phyloP scores from a whole-genome alignment of 2,329 filamentous ascomycete genomes.

The Trichoderma simmonsii region DNA sequence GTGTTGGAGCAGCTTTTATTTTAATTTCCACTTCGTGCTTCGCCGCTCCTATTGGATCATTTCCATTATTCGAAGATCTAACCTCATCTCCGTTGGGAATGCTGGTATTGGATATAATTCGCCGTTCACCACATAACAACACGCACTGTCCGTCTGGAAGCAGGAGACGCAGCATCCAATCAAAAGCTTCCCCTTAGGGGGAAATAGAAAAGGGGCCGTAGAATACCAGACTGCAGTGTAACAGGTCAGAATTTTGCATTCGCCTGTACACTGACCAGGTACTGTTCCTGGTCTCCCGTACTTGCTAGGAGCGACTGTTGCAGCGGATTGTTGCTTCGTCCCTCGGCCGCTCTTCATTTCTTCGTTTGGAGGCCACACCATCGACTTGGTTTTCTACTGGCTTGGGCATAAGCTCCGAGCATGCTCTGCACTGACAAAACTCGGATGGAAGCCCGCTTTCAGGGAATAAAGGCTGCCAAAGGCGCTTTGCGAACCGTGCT shows the following conservation, averaged over 20 bases:
- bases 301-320: background rate
- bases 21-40: background rate
- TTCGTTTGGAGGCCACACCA: background rate
- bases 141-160: background rate
- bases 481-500: constrained; percentile 8
- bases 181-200: background rate
- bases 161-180: background rate
- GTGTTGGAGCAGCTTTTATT: background rate
- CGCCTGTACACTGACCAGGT: background rate
- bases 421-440: background rate
- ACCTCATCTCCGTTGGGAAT: background rate
- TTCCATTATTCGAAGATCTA: background rate
- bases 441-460: background rate
- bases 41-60: background rate
- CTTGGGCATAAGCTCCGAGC: background rate
- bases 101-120: background rate
- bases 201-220: background rate
- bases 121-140: background rate
- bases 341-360: background rate
- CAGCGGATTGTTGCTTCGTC: background rate
- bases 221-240: background rate
- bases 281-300: background rate
- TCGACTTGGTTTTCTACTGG: background rate
- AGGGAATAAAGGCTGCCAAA: background rate
- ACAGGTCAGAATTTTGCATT: background rate